phyloP scores from a whole-genome alignment of 2,329 filamentous ascomycete species.

The Pseudofabraea citricarpa region DNA sequence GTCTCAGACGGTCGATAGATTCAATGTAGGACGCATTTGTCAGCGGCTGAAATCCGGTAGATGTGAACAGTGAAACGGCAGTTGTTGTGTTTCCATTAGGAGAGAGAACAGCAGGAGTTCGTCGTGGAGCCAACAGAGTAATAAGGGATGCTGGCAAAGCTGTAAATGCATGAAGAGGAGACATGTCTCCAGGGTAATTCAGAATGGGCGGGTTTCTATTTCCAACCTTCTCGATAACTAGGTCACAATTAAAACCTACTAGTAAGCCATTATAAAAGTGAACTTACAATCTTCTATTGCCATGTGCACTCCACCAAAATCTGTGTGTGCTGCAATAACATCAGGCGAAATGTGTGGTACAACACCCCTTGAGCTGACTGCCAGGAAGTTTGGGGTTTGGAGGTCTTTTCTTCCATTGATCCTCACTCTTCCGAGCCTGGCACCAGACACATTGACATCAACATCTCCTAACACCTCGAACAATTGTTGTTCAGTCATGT shows the following conservation, averaged over 20 bases:
- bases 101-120: slow-evolving; percentile 69
- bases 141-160: slow-evolving; percentile 60
- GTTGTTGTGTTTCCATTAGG: slow-evolving; percentile 67
- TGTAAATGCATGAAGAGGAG: slow-evolving; percentile 70
- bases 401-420: slow-evolving; percentile 60
- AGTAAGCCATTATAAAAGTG: slow-evolving; percentile 9
- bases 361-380: slow-evolving; percentile 74
- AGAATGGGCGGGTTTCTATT: slow-evolving; percentile 42
- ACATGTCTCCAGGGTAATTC: slow-evolving; percentile 27
- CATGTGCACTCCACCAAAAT: slow-evolving; percentile 68
- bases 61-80: slow-evolving; percentile 74
- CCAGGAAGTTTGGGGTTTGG: slow-evolving; percentile 78
- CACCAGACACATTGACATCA: slow-evolving; percentile 11
- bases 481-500: slow-evolving; percentile 7
- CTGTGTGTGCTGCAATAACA: slow-evolving; percentile 61
- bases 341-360: slow-evolving; percentile 90
- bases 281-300: slow-evolving; percentile 87
- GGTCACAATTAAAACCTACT: slow-evolving; percentile 2
- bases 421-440: slow-evolving; percentile 38
- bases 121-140: slow-evolving; percentile 71
- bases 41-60: slow-evolving; percentile 75
- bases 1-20: slow-evolving; percentile 59
- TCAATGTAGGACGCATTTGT: slow-evolving; percentile 64
- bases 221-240: slow-evolving; percentile 49
- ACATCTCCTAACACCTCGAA: slow-evolving; percentile 19